Conservation (phyloP, 306 rosid genomes). For the Trifolium repens region DNA sequence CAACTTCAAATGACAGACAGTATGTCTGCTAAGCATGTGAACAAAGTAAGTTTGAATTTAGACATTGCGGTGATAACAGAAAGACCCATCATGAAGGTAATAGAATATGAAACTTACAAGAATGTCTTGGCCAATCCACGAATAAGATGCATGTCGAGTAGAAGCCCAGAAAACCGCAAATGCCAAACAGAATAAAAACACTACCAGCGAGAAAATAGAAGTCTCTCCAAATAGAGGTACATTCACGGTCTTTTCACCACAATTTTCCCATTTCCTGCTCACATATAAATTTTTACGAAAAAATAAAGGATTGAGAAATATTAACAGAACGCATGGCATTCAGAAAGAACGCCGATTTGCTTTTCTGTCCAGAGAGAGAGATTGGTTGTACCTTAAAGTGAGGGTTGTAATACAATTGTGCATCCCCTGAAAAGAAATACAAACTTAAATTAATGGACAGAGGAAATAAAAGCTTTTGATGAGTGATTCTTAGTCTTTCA, state of each 20-base stretch:
- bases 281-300: constrained; percentile 15
- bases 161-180: constrained; percentile 86
- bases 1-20: constrained; percentile 18
- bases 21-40: not conserved
- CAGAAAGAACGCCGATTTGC: constrained; percentile 13
- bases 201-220: constrained; percentile 71
- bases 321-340: constrained; percentile 16
- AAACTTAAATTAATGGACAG: constrained; percentile 38
- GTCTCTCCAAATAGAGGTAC: constrained; percentile 74
- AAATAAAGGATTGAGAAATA: constrained; percentile 10
- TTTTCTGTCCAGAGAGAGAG: constrained; percentile 34
- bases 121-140: constrained; percentile 94
- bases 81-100: constrained; percentile 24
- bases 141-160: constrained; percentile 69
- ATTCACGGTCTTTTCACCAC: constrained; percentile 57
- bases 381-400: constrained; percentile 59
- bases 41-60: constrained; percentile 36
- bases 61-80: constrained; percentile 34
- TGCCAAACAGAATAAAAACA: constrained; percentile 61
- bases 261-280: constrained; percentile 65
- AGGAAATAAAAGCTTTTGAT: constrained; percentile 29
- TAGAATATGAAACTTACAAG: constrained; percentile 71
- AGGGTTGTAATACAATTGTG: constrained; percentile 72
- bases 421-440: constrained; percentile 83
- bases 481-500: constrained; percentile 6